These are phyloP conservation scores for Xylaria curta DNA, from an alignment of 495 filamentous ascomycete species.

Conservation along the genomic window DNA sequence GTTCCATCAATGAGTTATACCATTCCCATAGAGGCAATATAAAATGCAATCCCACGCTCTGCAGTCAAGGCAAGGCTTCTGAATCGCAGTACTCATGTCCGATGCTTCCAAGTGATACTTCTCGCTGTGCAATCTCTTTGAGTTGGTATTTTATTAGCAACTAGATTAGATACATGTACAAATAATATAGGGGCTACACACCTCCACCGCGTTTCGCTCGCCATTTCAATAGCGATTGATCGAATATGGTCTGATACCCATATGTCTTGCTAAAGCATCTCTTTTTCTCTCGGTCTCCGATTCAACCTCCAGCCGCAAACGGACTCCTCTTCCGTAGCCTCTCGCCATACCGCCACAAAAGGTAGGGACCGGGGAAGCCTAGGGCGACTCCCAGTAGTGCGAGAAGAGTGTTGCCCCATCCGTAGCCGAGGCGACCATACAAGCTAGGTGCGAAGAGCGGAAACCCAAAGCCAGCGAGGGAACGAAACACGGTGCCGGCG, in stretches of 20 bases:
- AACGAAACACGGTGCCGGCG: constrained; percentile 70
- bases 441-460: constrained; percentile 76
- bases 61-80: neutral
- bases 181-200: neutral
- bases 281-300: neutral
- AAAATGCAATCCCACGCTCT: neutral
- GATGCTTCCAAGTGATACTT: neutral
- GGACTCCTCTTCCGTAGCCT: constrained; percentile 61
- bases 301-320: constrained; percentile 64
- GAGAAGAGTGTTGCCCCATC: constrained; percentile 63
- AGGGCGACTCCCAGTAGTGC: constrained; percentile 59
- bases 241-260: neutral
- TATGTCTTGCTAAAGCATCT: neutral
- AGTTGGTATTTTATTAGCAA: neutral
- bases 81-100: neutral
- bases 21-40: neutral
- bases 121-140: neutral
- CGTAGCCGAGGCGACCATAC: constrained; percentile 62
- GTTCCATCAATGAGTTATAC: neutral
- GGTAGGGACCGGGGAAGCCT: constrained; percentile 55
- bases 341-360: constrained; percentile 59
- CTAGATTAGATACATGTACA: neutral
- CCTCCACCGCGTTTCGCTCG: neutral
- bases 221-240: neutral
- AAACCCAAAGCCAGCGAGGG: constrained; percentile 74